Evolutionary conservation across 768 basidiomycete genomes (phyloP).

Genomic region (Daedaleopsis sinensis): DNA sequence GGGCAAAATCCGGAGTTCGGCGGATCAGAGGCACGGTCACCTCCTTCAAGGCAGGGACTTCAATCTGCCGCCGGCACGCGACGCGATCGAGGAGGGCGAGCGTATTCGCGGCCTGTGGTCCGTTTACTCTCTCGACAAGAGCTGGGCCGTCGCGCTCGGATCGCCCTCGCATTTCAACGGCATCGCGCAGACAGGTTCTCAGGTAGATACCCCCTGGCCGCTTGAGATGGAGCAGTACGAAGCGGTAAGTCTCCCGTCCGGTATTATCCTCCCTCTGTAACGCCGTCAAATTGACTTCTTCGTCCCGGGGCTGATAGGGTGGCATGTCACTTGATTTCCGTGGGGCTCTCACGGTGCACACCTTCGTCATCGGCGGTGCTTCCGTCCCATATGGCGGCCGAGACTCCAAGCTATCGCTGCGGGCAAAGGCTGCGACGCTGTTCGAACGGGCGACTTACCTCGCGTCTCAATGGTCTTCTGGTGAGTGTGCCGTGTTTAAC

Average conservation of each 20-base stretch:
- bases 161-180: constrained; percentile 54
- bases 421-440: constrained; percentile 58
- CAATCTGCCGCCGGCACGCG: constrained; percentile 33
- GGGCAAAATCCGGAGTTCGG: constrained; percentile 31
- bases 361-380: constrained; percentile 44
- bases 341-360: constrained; percentile 50
- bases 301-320: constrained; percentile 15
- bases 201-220: constrained; percentile 45
- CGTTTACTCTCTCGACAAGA: constrained; percentile 60
- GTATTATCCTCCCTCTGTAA: background rate
- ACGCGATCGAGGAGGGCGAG: constrained; percentile 62
- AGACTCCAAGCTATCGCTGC: constrained; percentile 40
- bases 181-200: constrained; percentile 43
- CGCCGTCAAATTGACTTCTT: background rate
- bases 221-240: constrained; percentile 36
- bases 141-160: constrained; percentile 56
- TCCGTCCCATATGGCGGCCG: constrained; percentile 33
- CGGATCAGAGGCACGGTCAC: constrained; percentile 8
- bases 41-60: constrained; percentile 19
- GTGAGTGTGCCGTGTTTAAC: constrained; percentile 18
- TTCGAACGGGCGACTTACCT: constrained; percentile 64
- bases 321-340: constrained; percentile 50
- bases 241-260: constrained; percentile 27
- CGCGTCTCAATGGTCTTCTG: constrained; percentile 40
- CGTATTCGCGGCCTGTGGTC: constrained; percentile 69